Evolutionary conservation across 2,329 filamentous ascomycete species (phyloP), one percentile per base, ranked within the genome.

Genomic region (Colletotrichum sp.): DNA sequence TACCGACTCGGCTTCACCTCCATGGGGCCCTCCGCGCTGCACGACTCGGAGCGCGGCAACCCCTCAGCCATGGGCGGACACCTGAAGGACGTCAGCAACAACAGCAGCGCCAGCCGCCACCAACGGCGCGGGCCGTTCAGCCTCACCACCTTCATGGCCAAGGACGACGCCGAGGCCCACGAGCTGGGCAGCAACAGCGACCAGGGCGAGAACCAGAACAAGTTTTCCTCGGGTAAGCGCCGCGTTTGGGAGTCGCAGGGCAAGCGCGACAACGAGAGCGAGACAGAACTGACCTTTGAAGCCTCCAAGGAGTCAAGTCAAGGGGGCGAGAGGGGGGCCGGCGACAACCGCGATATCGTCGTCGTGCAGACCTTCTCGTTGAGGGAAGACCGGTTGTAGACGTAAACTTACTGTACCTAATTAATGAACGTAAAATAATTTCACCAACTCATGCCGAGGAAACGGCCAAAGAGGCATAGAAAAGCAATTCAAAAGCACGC

Each of bases 1-100:
- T 80, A 80, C 66, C 82, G 79, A 68, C 77, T 88, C 55, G 82
- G 82, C 69, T 76, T 83, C 48, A 75, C 68, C 21, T 78, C 68
- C 10, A 71, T 75, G 70, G 70, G 73, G 15, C 69, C 73, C 21
- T 75, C 73, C 21, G 64, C 30, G 15, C 55, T 73, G 4, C 32
- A 73, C 58, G 64, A 69, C 36, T 73, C 64, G 15, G 73, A 69
- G 12, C 73, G 64, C 32, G 56, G 43, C 65, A 58, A 58, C 28
- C 70, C 73, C 4, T 73, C 73, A 12, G 73, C 73, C 16, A 65
- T 75, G 73, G 73, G 70, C 15, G 73, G 70, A 5, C 67, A 60
- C 9, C 24, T 73, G 5, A 75, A 72, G 15, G 34, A 75, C 28
- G 16, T 38, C 70, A 73, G 65, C 70, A 64, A 68, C 64, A 65